Base-by-base conservation (phyloP, 768 basidiomycete species). In the Suillus clintonianus region DNA sequence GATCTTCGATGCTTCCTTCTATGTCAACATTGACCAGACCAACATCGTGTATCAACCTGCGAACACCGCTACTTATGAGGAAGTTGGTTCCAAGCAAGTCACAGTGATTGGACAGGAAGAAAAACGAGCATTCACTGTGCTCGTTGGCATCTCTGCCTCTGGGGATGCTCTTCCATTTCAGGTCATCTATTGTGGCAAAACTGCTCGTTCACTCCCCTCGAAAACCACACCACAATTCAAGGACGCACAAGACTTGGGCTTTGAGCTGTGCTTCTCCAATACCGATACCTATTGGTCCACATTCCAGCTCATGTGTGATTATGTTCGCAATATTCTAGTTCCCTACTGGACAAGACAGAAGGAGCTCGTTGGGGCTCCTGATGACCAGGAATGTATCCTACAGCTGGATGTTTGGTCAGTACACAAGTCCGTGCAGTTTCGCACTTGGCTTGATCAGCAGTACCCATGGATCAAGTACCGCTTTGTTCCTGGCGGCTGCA, bases 81-180 rank as follows among this genome's bases (percentile, higher is more conserved):
- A 63, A 8, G 64, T 47, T 15, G 68, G 74, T 6, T 56, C 65
- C 3, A 48, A 62, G 13, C 73, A 77, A 51, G 75, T 77, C 17
- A 58, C 69, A n/a, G 64, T 71, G 27, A 13, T 64, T 27, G 68
- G 64, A 1, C 61, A 68, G 24, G 73, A 77, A 7, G 71, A 77
- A 50, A 77, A 77, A 64, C 67, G 70, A 1, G 75, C 75, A 6
- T 76, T 70, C 61, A 77, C 75, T 9, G 51, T 77, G 4, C 42
- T 66, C 41, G 71, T 76, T 7, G 66, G 70, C 0, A 67, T 58
- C 4, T 63, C 72, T 5, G 61, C 70, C 4, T 55, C 55, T 17
- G 77, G 77, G 7, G 61, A 68, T 27, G 50, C 72, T n/a, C 70
- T 78, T 1, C 76, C 76, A 7, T 72, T 75, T 41, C 77, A 78